Evolutionary conservation across 495 filamentous ascomycete species (phyloP), one percentile per base, ranked within the genome.

Genomic region (Aspergillus haitiensis): DNA sequence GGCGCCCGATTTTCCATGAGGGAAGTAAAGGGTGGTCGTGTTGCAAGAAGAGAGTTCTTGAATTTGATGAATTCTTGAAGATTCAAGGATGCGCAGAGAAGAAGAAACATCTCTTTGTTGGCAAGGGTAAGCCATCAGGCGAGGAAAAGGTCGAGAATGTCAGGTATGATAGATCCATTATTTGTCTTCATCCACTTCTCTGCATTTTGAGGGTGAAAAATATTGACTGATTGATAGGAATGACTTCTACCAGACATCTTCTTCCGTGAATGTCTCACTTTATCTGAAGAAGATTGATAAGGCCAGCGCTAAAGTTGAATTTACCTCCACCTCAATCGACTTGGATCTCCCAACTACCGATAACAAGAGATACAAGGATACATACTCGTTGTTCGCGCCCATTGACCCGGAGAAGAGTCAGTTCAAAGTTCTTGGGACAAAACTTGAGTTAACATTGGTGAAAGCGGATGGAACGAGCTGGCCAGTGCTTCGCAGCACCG

Each of bases 221-320:
- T 47, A n/a, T 47, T 47, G 9, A 42, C 39, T 48, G 35, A 27
- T 37, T 32, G 39, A 37, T 59, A 92, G 91, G 49, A 85, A 88
- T 68, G 94, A 98, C 71, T 98, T 94, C 78, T 98, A 98, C 77
- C 94, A 98, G 76, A 98, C 94, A 1, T 75, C 87, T 21, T 82
- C 83, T 7, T 83, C 88, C 16, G 90, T 96, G 44, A 97, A 95
- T 63, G 91, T 90, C 7, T 94, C 90, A 15, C 86, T 97, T 56
- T 98, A 94, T 76, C 82, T 97, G 36, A 98, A 98, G 81, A 98
- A 96, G 77, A 96, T 98, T 65, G 86, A 96, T 68, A 94, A 92
- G 74, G 81, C 84, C 15, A 82, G 74, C 6, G 88, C 92, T 39
- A 85, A 77, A 58, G 83, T 98, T 9, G 74, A 81, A 12, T 92